Percentiles rank a stretch among this genome's conserved stretches.
Conservation (phyloP, 805 yeast species). For the Kazachstania bromeliacearum region DNA sequence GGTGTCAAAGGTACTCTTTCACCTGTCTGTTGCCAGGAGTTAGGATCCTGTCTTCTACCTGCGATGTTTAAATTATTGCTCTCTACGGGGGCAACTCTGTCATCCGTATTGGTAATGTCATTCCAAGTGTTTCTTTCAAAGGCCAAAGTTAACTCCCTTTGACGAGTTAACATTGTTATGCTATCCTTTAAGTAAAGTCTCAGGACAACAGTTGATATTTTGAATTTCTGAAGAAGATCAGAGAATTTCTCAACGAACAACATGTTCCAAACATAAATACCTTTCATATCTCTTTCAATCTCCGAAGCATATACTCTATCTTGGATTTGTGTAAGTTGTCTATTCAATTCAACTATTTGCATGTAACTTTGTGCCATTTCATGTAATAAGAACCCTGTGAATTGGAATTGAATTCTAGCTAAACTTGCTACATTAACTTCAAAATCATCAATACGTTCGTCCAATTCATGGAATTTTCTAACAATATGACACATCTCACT, state of each 20-base stretch:
- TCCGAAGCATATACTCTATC: slow-evolving; percentile 16
- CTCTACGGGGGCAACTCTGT: slow-evolving; percentile 2
- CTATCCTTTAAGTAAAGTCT: slow-evolving; percentile 28
- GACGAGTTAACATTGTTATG: slow-evolving; percentile 26
- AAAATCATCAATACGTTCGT: slow-evolving; percentile 28
- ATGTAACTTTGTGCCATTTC: slow-evolving; percentile 28
- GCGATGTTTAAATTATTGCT: neutral
- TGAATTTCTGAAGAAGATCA: slow-evolving; percentile 22
- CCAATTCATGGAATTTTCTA: slow-evolving; percentile 24
- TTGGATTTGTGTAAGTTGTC: slow-evolving; percentile 23
- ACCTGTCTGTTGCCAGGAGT: neutral
- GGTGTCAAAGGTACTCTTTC: slow-evolving; percentile 15
- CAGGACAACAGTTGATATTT: slow-evolving; percentile 26
- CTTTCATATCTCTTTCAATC: slow-evolving; percentile 17
- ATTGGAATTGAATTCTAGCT: slow-evolving; percentile 30
- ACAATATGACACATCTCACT: slow-evolving; percentile 26
- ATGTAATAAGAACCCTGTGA: slow-evolving; percentile 28
- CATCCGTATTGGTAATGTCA: slow-evolving; percentile 12
- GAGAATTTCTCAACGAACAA: slow-evolving; percentile 21
- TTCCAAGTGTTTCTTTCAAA: slow-evolving; percentile 18
- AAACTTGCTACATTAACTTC: slow-evolving; percentile 31
- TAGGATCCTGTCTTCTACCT: neutral
- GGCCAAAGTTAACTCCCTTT: slow-evolving; percentile 25
- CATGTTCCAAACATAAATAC: slow-evolving; percentile 24
- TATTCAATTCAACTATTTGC: slow-evolving; percentile 26